phyloP scores from a whole-genome alignment of 2,329 filamentous ascomycete genomes.

The Colletotrichum musae region DNA sequence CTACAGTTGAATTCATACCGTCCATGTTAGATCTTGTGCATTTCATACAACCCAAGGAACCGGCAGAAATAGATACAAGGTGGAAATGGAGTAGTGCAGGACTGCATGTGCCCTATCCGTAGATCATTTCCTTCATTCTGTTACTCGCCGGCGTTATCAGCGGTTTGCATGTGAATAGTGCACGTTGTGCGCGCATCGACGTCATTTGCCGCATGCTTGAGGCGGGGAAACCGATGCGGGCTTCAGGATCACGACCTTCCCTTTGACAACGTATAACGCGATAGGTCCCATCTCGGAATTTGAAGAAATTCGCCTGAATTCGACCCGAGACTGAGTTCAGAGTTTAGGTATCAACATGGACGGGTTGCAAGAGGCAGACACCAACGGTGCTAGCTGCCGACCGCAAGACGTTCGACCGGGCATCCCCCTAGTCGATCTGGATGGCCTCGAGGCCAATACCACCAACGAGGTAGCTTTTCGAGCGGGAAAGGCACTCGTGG shows the following conservation, averaged over 20 bases:
- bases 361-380: neutral
- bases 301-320: no score
- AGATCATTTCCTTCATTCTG: neutral
- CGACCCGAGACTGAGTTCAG: neutral
- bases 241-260: no score
- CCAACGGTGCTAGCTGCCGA: neutral
- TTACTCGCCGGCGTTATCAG: neutral
- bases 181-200: conserved; percentile 10
- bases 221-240: neutral
- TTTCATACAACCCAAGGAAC: no score
- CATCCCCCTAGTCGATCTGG: conserved; percentile 17
- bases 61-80: no score
- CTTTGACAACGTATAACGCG: no score
- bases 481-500: conserved; percentile 43
- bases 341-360: neutral
- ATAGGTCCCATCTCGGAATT: no score
- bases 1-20: no score
- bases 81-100: no score
- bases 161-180: conserved; percentile 15
- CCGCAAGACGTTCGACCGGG: neutral
- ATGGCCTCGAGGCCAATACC: neutral
- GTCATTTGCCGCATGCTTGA: conserved; percentile 17
- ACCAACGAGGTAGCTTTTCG: conserved; percentile 1
- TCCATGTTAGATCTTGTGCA: no score
- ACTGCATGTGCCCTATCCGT: neutral